phyloP scores from a whole-genome alignment of 192 early-diverging fungal genomes.

The Funneliformis geosporum region DNA sequence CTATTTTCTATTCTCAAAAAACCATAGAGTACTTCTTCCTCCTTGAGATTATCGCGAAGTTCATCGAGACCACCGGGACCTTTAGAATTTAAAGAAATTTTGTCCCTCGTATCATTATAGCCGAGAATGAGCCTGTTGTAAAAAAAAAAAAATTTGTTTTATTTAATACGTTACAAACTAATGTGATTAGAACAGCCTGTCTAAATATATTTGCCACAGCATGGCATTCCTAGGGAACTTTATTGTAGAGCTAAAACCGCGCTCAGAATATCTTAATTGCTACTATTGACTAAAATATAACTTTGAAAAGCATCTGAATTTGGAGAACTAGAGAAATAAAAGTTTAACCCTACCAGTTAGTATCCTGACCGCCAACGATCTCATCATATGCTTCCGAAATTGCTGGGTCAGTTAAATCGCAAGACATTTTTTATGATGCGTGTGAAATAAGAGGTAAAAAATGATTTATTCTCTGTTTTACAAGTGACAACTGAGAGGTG shows the following conservation, averaged over 20 bases:
- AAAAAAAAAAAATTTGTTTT: background rate
- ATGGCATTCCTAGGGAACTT: too few relatives aligned
- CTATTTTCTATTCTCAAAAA: conserved; percentile 61
- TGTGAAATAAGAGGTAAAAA: too few relatives aligned
- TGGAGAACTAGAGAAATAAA: background rate
- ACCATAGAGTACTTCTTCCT: conserved; percentile 63
- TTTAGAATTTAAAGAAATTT: conserved; percentile 60
- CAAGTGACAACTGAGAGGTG: too few relatives aligned
- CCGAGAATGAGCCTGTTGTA: conserved; percentile 60
- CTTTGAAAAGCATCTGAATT: background rate
- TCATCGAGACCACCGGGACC: conserved; percentile 57
- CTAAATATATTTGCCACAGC: too few relatives aligned
- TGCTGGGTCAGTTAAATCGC: conserved; percentile 62
- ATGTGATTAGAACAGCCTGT: too few relatives aligned
- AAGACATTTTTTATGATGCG: conserved; percentile 48
- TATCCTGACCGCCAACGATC: conserved; percentile 52
- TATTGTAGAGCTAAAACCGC: too few relatives aligned
- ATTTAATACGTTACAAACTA: too few relatives aligned
- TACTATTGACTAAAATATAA: too few relatives aligned
- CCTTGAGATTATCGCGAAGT: conserved; percentile 52
- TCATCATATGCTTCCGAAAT: conserved; percentile 61
- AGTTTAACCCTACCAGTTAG: conserved; percentile 55
- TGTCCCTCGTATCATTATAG: conserved; percentile 64
- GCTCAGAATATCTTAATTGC: too few relatives aligned
- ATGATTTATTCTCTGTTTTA: too few relatives aligned